These are phyloP conservation scores for Naegleria lovaniensis DNA, from an alignment of 208 protist genomes.

Conservation along the genomic window DNA sequence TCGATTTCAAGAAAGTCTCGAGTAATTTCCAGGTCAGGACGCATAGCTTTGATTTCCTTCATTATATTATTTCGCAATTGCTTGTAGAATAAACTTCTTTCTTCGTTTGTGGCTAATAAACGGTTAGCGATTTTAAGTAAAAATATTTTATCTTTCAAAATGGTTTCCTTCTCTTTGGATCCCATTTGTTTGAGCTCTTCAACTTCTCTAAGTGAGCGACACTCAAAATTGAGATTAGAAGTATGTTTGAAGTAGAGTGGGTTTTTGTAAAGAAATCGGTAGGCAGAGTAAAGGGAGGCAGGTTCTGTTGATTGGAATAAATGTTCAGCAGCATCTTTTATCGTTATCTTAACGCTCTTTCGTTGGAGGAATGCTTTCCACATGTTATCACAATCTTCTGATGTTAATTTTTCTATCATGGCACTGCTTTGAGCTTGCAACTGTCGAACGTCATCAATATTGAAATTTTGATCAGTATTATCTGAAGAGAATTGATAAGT, in stretches of 20 bases:
- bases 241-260: not conserved
- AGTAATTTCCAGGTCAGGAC: not conserved
- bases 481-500: constrained; percentile 12
- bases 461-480: not conserved
- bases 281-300: not conserved
- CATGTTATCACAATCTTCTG: not conserved
- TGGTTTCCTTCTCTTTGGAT: not conserved
- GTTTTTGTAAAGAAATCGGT: not conserved
- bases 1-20: not conserved
- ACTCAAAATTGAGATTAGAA: not conserved
- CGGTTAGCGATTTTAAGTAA: not conserved
- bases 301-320: not conserved
- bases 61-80: not conserved
- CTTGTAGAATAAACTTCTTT: not conserved
- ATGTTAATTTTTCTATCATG: not conserved
- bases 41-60: not conserved
- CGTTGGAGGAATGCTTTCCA: no score
- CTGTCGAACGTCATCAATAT: not conserved
- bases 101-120: not conserved
- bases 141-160: constrained; percentile 6
- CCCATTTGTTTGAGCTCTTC: not conserved
- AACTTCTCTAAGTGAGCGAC: not conserved
- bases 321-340: not conserved
- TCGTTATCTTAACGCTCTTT: not conserved
- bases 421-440: not conserved